Percentiles rank a stretch among this genome's conserved stretches.
phyloP scores from a whole-genome alignment of 1,284 basidiomycete species.

The Ceratobasidium sp. region DNA sequence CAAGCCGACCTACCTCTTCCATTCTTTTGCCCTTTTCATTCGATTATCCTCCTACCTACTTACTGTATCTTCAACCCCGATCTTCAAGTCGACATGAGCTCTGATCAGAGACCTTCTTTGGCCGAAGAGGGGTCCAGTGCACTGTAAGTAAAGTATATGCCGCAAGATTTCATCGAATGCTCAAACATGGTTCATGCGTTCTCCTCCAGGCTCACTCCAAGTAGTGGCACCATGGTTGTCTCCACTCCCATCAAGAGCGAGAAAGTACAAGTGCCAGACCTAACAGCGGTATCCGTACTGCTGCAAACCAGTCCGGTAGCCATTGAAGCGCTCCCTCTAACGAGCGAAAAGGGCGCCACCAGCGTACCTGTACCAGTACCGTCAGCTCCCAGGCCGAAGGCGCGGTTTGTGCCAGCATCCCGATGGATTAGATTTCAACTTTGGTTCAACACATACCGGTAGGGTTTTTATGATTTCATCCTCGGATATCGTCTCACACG shows the following conservation, averaged over 20 bases:
- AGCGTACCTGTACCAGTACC: neutral
- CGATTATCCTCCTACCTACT: neutral
- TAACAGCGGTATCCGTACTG: constrained; percentile 16
- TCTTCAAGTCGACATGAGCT: constrained; percentile 16
- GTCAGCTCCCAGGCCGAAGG: constrained; percentile 49
- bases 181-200: neutral
- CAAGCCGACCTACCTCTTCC: neutral
- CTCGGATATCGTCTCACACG: neutral
- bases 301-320: neutral
- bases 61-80: neutral
- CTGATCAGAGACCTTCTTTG: neutral
- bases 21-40: neutral
- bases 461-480: constrained; percentile 6
- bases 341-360: constrained; percentile 3
- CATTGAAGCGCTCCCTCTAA: neutral
- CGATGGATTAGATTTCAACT: constrained; percentile 71
- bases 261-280: neutral
- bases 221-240: constrained; percentile 4
- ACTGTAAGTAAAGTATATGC: constrained; percentile 8
- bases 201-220: neutral
- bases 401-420: constrained; percentile 46
- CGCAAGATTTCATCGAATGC: neutral
- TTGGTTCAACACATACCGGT: constrained; percentile 75
- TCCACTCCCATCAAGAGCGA: constrained; percentile 19
- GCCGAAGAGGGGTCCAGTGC: constrained; percentile 33